Evolutionary conservation across 2,329 filamentous ascomycete genomes (phyloP), one percentile per base, ranked within the genome.

Genomic region (Clonostachys rosea): DNA sequence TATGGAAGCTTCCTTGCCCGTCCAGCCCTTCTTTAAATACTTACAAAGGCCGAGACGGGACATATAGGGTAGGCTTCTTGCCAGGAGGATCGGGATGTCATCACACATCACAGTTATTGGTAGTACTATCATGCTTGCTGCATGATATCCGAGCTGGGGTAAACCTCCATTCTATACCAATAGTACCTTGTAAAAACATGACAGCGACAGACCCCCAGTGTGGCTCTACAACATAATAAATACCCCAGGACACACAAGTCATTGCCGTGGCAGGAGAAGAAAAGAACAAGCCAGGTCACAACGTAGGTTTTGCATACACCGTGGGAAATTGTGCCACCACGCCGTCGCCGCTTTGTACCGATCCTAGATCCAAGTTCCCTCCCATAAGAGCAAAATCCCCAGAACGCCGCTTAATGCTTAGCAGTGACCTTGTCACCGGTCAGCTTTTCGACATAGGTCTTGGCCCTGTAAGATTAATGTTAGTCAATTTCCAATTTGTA

Each of bases 391-490:
- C 6, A 13, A 42, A 13, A 24, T 24, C 17, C 18, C 17, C 24
- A 14, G 40, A 67, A 65, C 62, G 64, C 67, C 62, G 63, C 60
- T 68, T 81, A 86, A 77, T 86, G 82, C 77, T 86, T 86, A 60
- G 80, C 80, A 54, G 81, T 81, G 59, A 83, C 79, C 60, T 65
- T 58, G 24, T 86, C 82, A 51, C 82, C 82, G 43, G 82, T 86
- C 63, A 85, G 50, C 65, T 81, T 81, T 67, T 86, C 82, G 52
- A 86, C 79, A 56, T 85, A 84, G 47, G 71, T 73, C 72, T 86
- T 86, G 52, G 82, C 82, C 75, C 81, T 85, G 57, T 63, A 47
- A 44, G 10, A 33, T 17, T 40, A 20, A 43, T 44, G 34, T 53
- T 51, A 52, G 37, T 39, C 3, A 46, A 44, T 45, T 40, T 7